Evolutionary conservation across 176 grass and related monocot species (phyloP), one percentile per base, ranked within the genome.

Genomic region (Triticum turgidum): DNA sequence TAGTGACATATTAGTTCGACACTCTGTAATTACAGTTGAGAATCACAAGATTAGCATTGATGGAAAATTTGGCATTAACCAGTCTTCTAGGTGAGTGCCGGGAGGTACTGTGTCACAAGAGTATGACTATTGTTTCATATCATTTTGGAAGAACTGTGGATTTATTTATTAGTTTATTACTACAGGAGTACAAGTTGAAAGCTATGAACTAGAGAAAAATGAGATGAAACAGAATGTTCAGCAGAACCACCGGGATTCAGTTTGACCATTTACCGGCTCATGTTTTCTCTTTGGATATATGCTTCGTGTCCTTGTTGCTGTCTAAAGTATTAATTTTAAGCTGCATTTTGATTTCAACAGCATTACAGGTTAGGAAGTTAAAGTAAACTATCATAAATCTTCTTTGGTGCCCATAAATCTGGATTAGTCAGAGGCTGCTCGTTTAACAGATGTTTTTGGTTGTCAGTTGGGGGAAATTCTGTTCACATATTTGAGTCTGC

Each of bases 11-110:
- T 32, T 74, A 63, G 69, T 59, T 69, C 61, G 33, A 9, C 1
- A 56, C 13, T 83, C 20, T 69, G 47, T 82, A 20, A 34, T 65
- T 52, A 66, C 24, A 39, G 73, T 82, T 47, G 73, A 47, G 15
- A 82, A 76, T 35, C 33, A 68, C 33, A 59, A 70, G 65, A 65
- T 71, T 86, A 58, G 44, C 45, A 37, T 62, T 44, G 69, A 76
- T 67, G 41, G 21, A 83, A 82, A 69, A 83, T 18, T 33, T 15
- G 15, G 21, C 51, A 39, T 6, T 65, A 35, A 6, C n/a, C 80
- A 47, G n/a, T 14, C 21, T 13, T 65, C 15, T 35, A 52, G 58
- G 17, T 77, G 44, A 67, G 24, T 34, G 42, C 17, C 0, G 18
- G 22, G 37, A 82, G 61, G 62, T 77, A 24, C 72, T 69, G 80